A percentile compares a stretch with the other conserved stretches of the same genome.
Conservation (phyloP, 148 eudicot species). For the Vaccinium myrtillus region DNA sequence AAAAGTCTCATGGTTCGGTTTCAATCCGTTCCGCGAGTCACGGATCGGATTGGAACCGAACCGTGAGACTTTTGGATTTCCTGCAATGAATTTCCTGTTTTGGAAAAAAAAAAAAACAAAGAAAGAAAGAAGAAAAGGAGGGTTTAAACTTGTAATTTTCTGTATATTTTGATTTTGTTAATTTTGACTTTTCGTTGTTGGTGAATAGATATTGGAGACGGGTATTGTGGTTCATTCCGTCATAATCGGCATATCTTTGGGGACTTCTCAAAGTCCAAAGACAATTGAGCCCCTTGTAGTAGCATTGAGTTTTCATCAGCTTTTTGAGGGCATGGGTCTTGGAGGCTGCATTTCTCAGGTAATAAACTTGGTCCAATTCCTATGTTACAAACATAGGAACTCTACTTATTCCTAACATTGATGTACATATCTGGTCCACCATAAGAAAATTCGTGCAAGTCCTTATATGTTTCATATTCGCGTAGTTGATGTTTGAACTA, state of each 20-base stretch:
- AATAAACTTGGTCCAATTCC: background rate
- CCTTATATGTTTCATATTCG: too few species aligned
- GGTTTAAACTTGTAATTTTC: background rate
- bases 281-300: conserved; percentile 31
- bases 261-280: conserved; percentile 27
- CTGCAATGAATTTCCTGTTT: too few species aligned
- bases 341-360: conserved; percentile 40
- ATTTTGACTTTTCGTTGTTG: background rate
- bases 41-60: too few species aligned
- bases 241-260: conserved; percentile 26
- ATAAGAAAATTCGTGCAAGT: too few species aligned
- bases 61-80: too few species aligned
- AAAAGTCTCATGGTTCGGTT: too few species aligned
- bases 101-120: too few species aligned
- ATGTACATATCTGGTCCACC: background rate
- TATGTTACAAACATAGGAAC: background rate
- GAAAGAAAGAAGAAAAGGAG: too few species aligned
- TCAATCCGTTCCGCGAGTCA: too few species aligned
- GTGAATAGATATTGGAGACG: conserved; percentile 24
- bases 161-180: background rate
- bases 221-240: conserved; percentile 35
- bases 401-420: background rate
- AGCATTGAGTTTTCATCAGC: conserved; percentile 33
- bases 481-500: background rate
- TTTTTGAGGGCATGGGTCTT: conserved; percentile 37